Evolutionary conservation across 495 filamentous ascomycete genomes (phyloP), one percentile per base, ranked within the genome.

Genomic region (Neurospora hispaniola): DNA sequence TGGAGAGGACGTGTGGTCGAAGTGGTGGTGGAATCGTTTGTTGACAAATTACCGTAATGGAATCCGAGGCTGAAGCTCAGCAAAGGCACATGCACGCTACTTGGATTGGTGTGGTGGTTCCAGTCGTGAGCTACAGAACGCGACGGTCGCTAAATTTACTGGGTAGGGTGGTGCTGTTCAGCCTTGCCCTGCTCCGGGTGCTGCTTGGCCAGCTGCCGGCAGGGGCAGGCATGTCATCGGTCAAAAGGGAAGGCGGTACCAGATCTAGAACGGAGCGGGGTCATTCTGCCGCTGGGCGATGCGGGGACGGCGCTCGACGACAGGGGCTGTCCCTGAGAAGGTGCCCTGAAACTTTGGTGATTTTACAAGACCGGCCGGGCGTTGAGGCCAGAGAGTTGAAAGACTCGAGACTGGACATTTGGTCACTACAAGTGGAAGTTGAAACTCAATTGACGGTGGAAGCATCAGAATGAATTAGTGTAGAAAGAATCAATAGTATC

Each of bases 1-100:
- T 94, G 77, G 71, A 80, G 75, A 69, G 46, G 5, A n/a, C 12
- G 5, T 10, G 40, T 48, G 12, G 39, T 72, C 31, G 18, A 40
- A 27, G 35, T 11, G 46, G 12, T n/a, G 42, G 42, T 6, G 4
- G 14, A 20, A 23, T 42, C 23, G 43, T 16, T 10, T 71, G 39
- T 71, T 40, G 54, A 62, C 23, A 40, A 27, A 71, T 31, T 31
- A 31, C 23, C 23, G 23, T 66, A 23, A 23, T 71, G 70, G 70
- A 71, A 71, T 44, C 35, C 70, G 40, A 40, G 54, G 70, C 70
- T 62, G 27, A 35, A 62, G 54, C 12, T 62, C 54, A 18, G 54
- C 54, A 62, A 39, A 38, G 11, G 38, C 43, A 38, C 23, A 62
- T 62, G 44, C 43, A 35, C 16, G 71, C 59, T 35, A 12, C n/a